phyloP scores from a whole-genome alignment of 2,329 filamentous ascomycete species.

The Aureobasidium sp. region DNA sequence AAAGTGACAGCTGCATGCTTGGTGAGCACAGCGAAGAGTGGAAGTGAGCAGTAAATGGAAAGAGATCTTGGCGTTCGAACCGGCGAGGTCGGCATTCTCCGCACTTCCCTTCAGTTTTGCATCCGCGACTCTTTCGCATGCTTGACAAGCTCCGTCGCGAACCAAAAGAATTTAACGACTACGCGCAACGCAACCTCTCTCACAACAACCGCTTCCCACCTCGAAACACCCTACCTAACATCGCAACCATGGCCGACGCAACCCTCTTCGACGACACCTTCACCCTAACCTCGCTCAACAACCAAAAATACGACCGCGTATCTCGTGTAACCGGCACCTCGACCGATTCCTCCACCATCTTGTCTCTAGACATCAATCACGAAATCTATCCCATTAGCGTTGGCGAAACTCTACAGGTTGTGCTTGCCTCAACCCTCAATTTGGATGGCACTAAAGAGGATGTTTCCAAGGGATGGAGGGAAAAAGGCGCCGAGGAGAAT shows the following conservation, averaged over 20 bases:
- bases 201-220: no score
- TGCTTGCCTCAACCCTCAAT: slow-evolving; percentile 75
- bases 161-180: no score
- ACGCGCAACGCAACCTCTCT: not conserved
- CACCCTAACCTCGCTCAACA: slow-evolving; percentile 68
- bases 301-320: slow-evolving; percentile 90
- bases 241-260: slow-evolving; percentile 62
- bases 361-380: slow-evolving; percentile 87
- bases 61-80: not conserved
- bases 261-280: slow-evolving; percentile 93
- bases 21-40: not conserved
- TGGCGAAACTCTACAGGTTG: slow-evolving; percentile 70
- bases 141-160: no score
- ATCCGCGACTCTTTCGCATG: not conserved
- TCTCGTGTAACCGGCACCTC: slow-evolving; percentile 74
- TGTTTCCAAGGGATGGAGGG: slow-evolving; percentile 55
- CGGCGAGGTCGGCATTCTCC: not conserved
- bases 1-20: not conserved
- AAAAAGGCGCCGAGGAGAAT: slow-evolving; percentile 45
- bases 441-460: slow-evolving; percentile 66
- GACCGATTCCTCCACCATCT: slow-evolving; percentile 61
- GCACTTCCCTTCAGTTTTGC: not conserved
- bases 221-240: no score
- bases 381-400: slow-evolving; percentile 74
- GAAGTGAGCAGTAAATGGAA: no score